Evolutionary conservation across 169 alveolate genomes (phyloP).

Genomic region (Plasmodium ovale): DNA sequence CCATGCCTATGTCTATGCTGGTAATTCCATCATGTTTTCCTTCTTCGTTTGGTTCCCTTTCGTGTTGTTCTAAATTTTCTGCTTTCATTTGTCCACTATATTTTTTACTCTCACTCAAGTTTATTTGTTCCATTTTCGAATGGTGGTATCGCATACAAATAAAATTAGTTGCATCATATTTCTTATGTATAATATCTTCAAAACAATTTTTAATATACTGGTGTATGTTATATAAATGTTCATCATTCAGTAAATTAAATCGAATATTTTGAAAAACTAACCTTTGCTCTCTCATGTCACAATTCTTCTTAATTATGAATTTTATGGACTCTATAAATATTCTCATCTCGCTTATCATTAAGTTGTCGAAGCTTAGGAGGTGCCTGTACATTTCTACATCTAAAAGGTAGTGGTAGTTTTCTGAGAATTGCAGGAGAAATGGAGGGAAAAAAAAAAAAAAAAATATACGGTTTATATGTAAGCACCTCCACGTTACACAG

Average conservation of each 20-base stretch:
- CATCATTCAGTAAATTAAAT: conserved; percentile 29
- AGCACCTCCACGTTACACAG: background rate
- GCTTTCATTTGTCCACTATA: background rate
- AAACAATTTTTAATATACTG: conserved; percentile 45
- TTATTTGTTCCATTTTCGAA: background rate
- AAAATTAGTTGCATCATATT: conserved; percentile 48
- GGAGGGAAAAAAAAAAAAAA: background rate
- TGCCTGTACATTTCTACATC: conserved; percentile 32
- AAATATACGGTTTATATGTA: background rate
- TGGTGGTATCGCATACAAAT: conserved; percentile 32
- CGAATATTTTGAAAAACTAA: conserved; percentile 36
- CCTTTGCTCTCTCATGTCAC: conserved; percentile 30
- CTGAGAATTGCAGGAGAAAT: background rate
- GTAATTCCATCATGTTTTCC: background rate
- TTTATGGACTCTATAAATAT: conserved; percentile 55
- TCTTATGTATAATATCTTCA: conserved; percentile 51
- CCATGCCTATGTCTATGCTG: background rate
- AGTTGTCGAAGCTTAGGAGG: conserved; percentile 41
- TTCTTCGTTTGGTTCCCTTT: background rate
- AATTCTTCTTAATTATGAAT: conserved; percentile 50
- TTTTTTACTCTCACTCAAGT: background rate
- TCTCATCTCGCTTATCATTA: conserved; percentile 60
- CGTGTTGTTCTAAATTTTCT: background rate
- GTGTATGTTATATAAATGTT: conserved; percentile 29
- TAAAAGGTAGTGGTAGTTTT: conserved; percentile 38